A percentile compares a stretch with the other conserved stretches of the same genome.
phyloP scores from a whole-genome alignment of 2,329 filamentous ascomycete species.

The Sphaceloma murrayae region DNA sequence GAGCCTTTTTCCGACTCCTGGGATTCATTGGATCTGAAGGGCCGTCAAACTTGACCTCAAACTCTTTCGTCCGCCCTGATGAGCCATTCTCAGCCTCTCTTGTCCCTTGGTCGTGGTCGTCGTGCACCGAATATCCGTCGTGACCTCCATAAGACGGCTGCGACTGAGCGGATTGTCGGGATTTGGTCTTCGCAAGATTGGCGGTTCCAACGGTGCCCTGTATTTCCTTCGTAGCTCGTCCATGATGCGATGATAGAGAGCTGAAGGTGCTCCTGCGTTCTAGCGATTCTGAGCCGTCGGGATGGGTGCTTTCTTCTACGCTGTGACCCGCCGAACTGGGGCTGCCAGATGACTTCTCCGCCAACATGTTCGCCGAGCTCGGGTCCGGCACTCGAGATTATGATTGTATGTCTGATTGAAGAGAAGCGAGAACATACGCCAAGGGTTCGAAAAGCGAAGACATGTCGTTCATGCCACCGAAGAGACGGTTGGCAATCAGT shows the following conservation, averaged over 20 bases:
- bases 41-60: slow-evolving; percentile 65
- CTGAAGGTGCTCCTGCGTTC: too few species aligned
- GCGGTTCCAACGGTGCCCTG: background rate
- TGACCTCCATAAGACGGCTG: slow-evolving; percentile 24
- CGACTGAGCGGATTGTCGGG: slow-evolving; percentile 24
- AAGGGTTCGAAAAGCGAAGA: too few species aligned
- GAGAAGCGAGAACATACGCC: too few species aligned
- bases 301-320: background rate
- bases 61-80: slow-evolving; percentile 36
- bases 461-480: too few species aligned
- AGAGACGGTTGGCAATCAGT: slow-evolving; percentile 8
- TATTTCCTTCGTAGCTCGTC: too few species aligned
- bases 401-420: background rate
- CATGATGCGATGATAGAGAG: too few species aligned
- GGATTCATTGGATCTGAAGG: slow-evolving; percentile 67
- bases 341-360: slow-evolving; percentile 1
- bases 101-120: slow-evolving; percentile 20
- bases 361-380: background rate
- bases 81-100: background rate
- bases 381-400: background rate
- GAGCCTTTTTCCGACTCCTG: slow-evolving; percentile 50
- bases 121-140: slow-evolving; percentile 25
- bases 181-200: slow-evolving; percentile 20
- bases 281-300: background rate
- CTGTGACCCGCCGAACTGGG: background rate